Conservation (phyloP, 371 early-diverging fungal species). For the Apophysomyces ossiformis region DNA sequence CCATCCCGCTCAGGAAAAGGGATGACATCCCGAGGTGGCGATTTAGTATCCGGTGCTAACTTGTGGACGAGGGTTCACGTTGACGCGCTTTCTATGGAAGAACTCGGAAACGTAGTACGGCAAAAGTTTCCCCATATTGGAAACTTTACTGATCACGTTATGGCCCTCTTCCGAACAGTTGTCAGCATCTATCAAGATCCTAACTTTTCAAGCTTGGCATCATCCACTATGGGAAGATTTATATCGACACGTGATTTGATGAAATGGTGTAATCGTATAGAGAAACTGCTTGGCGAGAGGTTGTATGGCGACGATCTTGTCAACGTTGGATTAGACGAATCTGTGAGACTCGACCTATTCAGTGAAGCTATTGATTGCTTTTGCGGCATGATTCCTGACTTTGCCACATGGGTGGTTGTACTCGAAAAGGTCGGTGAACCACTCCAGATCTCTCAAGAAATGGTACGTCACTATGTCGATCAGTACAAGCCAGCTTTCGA, state of each 20-base stretch:
- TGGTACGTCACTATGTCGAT: constrained; percentile 75
- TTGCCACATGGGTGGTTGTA: constrained; percentile 65
- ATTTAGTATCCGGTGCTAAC: constrained; percentile 68
- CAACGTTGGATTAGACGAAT: constrained; percentile 40
- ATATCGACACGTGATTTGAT: constrained; percentile 78
- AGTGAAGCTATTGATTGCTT: constrained; percentile 92
- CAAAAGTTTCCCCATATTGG: constrained; percentile 62
- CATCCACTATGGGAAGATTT: constrained; percentile 62
- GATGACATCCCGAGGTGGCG: constrained; percentile 54
- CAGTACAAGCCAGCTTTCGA: constrained; percentile 73
- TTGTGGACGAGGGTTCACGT: constrained; percentile 84
- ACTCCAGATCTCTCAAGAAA: constrained; percentile 72
- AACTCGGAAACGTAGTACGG: constrained; percentile 69
- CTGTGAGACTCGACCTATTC: constrained; percentile 64
- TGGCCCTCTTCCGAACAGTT: constrained; percentile 67
- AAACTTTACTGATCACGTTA: constrained; percentile 58
- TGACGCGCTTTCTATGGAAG: constrained; percentile 64
- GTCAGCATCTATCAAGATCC: constrained; percentile 62
- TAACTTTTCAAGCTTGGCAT: constrained; percentile 48
- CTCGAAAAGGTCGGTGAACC: constrained; percentile 70
- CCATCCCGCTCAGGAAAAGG: constrained; percentile 54
- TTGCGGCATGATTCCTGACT: constrained; percentile 81
- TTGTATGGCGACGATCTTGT: constrained; percentile 30
- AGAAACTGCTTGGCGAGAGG: constrained; percentile 46
- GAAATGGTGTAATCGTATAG: constrained; percentile 86